phyloP scores from a whole-genome alignment of 129 eudicot genomes.

The Centella asiatica region DNA sequence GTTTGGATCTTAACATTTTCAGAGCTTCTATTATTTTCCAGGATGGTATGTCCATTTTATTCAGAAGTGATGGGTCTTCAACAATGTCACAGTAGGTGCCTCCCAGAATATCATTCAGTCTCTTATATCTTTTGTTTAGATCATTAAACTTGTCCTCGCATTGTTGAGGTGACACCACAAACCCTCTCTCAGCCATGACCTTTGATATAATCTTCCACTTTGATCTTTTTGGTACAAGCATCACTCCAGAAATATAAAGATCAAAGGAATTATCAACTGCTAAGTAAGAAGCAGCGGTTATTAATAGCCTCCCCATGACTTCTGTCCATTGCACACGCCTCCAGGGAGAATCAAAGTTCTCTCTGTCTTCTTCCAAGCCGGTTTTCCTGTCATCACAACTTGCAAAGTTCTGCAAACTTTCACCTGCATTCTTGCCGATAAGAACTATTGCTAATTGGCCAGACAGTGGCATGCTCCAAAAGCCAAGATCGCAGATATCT shows the following conservation, averaged over 20 bases:
- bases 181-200: conserved; percentile 7
- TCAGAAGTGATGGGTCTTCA: background rate
- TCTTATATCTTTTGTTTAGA: background rate
- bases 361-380: background rate
- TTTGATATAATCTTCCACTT: too few relatives aligned
- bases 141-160: background rate
- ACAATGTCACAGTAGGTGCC: conserved; percentile 1
- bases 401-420: too few relatives aligned
- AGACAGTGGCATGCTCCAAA: too few relatives aligned
- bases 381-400: too few relatives aligned
- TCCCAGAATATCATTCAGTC: background rate
- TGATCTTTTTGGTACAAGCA: too few relatives aligned
- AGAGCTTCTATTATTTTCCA: background rate
- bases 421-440: too few relatives aligned
- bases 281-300: background rate
- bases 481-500: too few relatives aligned
- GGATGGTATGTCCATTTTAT: background rate
- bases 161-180: conserved; percentile 6
- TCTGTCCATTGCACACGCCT: conserved; percentile 10
- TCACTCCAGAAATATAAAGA: background rate
- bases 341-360: background rate
- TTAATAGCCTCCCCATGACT: conserved; percentile 19
- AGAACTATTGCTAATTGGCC: too few relatives aligned
- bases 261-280: background rate
- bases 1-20: background rate